Percentiles rank a stretch among this genome's conserved stretches.
Evolutionary conservation across 495 filamentous ascomycete species (phyloP).

Genomic region (Penicillium longicatenatum): DNA sequence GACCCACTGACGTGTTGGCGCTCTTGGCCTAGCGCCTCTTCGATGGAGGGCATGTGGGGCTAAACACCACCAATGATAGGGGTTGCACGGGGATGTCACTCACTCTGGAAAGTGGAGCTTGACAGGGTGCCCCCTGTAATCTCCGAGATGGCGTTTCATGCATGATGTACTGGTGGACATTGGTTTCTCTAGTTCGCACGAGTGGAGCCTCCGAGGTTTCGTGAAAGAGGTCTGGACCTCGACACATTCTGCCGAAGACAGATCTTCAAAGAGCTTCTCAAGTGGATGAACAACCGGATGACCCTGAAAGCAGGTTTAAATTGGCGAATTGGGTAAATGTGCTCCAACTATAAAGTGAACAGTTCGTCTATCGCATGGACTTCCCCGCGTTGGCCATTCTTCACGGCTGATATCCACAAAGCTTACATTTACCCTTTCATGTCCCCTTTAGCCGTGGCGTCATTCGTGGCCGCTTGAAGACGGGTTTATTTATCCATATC

Average conservation of each 20-base stretch:
- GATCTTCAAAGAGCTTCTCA: neutral
- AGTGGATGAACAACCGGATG: neutral
- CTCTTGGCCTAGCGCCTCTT: neutral
- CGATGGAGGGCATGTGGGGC: neutral
- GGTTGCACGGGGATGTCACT: neutral
- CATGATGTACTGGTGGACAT: neutral
- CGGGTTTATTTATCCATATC: neutral
- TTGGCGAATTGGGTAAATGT: neutral
- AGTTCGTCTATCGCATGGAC: neutral
- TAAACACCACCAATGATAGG: neutral
- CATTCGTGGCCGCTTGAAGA: neutral
- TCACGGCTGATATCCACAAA: neutral
- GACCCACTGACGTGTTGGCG: constrained; percentile 1
- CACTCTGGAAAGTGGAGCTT: neutral
- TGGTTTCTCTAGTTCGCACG: neutral
- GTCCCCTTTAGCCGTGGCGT: neutral
- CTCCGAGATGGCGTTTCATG: neutral
- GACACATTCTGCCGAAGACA: neutral
- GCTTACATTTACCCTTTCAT: neutral
- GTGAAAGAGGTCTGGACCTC: neutral
- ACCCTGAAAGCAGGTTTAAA: neutral
- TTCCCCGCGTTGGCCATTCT: neutral
- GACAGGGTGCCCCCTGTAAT: neutral
- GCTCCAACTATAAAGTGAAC: neutral
- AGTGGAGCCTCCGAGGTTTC: neutral